Percentiles rank a stretch among this genome's conserved stretches.
Evolutionary conservation across 2,329 filamentous ascomycete genomes (phyloP).

Genomic region (Paraconiothyrium brasiliense): DNA sequence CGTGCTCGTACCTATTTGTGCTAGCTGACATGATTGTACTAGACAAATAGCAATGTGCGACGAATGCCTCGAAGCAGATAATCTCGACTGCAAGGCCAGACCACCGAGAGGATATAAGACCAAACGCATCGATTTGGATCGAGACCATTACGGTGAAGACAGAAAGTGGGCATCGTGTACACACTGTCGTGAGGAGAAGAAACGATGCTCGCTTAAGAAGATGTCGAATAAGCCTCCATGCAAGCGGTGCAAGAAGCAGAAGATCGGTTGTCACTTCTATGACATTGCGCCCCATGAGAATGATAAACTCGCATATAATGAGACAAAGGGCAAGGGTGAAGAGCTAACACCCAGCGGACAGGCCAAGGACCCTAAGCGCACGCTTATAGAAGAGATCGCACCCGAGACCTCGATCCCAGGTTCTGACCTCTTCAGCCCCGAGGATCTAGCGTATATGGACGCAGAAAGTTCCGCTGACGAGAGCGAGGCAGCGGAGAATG

Average conservation of each 20-base stretch:
- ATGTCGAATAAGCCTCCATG: conserved; percentile 44
- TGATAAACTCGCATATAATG: conserved; percentile 16
- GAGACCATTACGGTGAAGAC: conserved; percentile 29
- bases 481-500: conserved; percentile 18
- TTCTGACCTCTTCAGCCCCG: conserved; percentile 4
- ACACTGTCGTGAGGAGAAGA: conserved; percentile 38
- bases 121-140: conserved; percentile 31
- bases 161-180: conserved; percentile 36
- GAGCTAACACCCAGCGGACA: background rate
- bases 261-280: conserved; percentile 42
- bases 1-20: background rate
- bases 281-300: conserved; percentile 11
- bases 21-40: background rate
- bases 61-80: conserved; percentile 14
- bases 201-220: conserved; percentile 43
- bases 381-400: conserved; percentile 4
- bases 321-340: conserved; percentile 17
- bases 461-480: background rate
- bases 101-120: background rate
- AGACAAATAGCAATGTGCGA: conserved; percentile 14
- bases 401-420: conserved; percentile 12
- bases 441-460: conserved; percentile 13
- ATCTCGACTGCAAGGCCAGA: background rate
- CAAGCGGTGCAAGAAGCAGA: conserved; percentile 38
- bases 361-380: background rate